Conservation (phyloP, 2,329 filamentous ascomycete genomes). For the Exophiala lecanii-corni region DNA sequence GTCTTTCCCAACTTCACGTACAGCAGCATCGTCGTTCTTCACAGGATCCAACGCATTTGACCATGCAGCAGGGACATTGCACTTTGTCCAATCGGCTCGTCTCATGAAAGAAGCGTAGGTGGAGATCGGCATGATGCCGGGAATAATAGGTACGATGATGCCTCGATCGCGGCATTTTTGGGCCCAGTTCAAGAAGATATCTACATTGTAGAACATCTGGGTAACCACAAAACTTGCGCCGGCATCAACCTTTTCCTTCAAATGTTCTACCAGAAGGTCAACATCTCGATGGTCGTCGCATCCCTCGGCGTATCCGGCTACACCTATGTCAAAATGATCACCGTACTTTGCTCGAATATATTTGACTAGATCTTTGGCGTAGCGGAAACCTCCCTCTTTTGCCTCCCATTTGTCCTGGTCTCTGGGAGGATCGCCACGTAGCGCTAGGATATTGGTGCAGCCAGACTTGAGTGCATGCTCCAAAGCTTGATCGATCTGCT, state of each 20-base stretch:
- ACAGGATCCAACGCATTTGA: slow-evolving; percentile 78
- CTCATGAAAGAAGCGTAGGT: slow-evolving; percentile 91
- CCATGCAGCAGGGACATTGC: slow-evolving; percentile 76
- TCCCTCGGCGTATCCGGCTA: slow-evolving; percentile 94
- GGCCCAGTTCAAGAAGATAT: slow-evolving; percentile 91
- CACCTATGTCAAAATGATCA: slow-evolving; percentile 93
- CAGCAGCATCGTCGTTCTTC: slow-evolving; percentile 93
- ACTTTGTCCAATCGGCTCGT: slow-evolving; percentile 86
- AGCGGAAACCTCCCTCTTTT: slow-evolving; percentile 79
- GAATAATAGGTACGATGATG: slow-evolving; percentile 76
- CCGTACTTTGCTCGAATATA: slow-evolving; percentile 77
- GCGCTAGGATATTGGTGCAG: slow-evolving; percentile 93
- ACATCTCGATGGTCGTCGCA: slow-evolving; percentile 89
- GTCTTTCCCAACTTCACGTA: slow-evolving; percentile 81
- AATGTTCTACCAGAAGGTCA: slow-evolving; percentile 77
- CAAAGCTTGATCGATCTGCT: slow-evolving; percentile 85
- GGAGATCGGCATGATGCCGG: slow-evolving; percentile 89
- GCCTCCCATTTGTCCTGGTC: slow-evolving; percentile 93
- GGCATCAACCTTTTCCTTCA: slow-evolving; percentile 96
- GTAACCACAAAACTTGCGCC: slow-evolving; percentile 93
- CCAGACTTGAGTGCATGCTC: slow-evolving; percentile 86
- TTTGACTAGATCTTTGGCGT: slow-evolving; percentile 84
- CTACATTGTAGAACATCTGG: slow-evolving; percentile 98
- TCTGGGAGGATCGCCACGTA: slow-evolving; percentile 87
- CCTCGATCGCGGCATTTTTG: slow-evolving; percentile 78